A percentile compares a stretch with the other conserved stretches of the same genome.
Evolutionary conservation across 495 filamentous ascomycete genomes (phyloP).

Genomic region (Immersiella caudata): DNA sequence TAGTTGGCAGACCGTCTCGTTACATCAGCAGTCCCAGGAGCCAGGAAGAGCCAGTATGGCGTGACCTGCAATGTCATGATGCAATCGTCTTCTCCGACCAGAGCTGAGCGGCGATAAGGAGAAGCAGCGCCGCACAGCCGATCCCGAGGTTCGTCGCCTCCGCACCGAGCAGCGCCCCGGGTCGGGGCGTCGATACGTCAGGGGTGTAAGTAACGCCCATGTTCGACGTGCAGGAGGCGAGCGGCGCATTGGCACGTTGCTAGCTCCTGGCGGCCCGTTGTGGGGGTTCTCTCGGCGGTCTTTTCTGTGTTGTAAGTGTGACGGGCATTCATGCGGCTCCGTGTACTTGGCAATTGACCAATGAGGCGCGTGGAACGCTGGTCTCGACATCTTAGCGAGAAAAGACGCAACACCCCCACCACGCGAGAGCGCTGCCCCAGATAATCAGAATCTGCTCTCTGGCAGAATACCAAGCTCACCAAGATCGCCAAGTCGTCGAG

Average conservation of each 20-base stretch:
- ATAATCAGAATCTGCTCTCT: neutral
- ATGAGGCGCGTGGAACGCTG: neutral
- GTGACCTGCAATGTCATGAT: neutral
- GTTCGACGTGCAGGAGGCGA: neutral
- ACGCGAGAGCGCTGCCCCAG: neutral
- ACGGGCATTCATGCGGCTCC: neutral
- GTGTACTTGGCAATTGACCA: neutral
- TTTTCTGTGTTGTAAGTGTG: neutral
- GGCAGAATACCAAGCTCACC: neutral
- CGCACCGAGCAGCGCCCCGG: too few species aligned
- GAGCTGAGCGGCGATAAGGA: neutral
- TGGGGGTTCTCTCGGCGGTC: neutral
- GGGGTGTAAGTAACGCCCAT: too few species aligned
- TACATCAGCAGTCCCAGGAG: neutral
- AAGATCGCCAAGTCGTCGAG: neutral
- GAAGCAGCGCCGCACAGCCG: neutral
- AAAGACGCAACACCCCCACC: neutral
- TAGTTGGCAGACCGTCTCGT: neutral
- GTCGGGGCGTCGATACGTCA: too few species aligned
- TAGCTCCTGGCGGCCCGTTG: neutral
- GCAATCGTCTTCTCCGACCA: neutral
- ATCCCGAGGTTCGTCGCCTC: neutral
- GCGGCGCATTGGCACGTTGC: neutral
- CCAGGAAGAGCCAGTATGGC: neutral
- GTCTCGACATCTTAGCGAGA: conserved; percentile 1